Conservation (phyloP, 2,329 filamentous ascomycete genomes). For the Blastomyces emzantsi region DNA sequence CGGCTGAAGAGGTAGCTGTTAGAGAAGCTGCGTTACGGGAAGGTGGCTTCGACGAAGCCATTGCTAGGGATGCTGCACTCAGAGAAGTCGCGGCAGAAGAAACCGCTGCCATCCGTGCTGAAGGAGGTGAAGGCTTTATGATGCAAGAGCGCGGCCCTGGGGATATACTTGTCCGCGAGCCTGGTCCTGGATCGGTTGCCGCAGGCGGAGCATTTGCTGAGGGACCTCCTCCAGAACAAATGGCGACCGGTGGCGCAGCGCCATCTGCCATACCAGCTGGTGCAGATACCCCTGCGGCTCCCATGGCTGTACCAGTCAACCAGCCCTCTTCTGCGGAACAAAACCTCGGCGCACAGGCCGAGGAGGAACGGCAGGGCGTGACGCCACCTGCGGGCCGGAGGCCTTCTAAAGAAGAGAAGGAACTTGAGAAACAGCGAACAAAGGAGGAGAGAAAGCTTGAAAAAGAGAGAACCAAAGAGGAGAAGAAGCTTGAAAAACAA, state of each 20-base stretch:
- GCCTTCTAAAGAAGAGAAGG: constrained; percentile 13
- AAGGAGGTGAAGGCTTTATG: neutral
- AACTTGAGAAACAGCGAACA: constrained; percentile 9
- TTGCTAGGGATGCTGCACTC: constrained; percentile 1
- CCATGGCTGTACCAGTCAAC: neutral
- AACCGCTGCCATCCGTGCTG: neutral
- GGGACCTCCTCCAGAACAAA: neutral
- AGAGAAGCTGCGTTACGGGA: constrained; percentile 3
- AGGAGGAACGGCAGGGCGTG: neutral
- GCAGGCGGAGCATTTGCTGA: constrained; percentile 3
- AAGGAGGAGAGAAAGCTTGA: constrained; percentile 11
- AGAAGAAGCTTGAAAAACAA: constrained; percentile 10
- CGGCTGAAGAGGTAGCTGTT: constrained; percentile 7
- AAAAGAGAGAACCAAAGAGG: constrained; percentile 11
- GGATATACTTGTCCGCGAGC: neutral
- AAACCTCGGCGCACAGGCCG: neutral
- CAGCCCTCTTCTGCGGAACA: neutral
- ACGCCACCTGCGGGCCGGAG: neutral
- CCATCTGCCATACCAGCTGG: neutral
- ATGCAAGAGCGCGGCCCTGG: neutral
- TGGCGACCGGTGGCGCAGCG: neutral
- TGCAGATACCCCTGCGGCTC: neutral
- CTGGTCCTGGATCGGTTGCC: neutral
- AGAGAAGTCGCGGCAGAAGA: constrained; percentile 6
- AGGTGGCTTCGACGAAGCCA: constrained; percentile 1